Base-by-base conservation (phyloP, 164 flowering plant genomes). In the Cinnamomum chago region DNA sequence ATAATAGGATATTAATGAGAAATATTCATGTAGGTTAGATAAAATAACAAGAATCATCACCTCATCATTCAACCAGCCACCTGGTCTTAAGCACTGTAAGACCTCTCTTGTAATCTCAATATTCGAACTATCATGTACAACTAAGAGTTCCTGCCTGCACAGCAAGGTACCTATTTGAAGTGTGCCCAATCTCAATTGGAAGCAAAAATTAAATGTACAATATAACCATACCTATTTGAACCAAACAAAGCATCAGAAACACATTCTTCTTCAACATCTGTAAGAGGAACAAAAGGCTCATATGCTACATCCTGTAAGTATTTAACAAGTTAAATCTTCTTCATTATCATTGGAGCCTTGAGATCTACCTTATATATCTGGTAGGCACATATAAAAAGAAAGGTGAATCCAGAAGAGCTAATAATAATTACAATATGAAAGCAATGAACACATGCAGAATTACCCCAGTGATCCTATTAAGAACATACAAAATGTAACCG, bases 61-160 rank as follows among this genome's bases (percentile, higher is more conserved):
- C 93, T 96, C 98, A 82, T 96, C 99, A 83, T 94, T 96, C 81
- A 96, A 82, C 99, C 99, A 96, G 70, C 85, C 88, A 20, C 88
- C 82, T 5, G 92, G 94, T 72, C 76, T 79, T 79, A 96, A 85
- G 80, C 98, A 96, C 82, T 81, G 92, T 77, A 96, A 67, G 5
- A 71, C 66, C 75, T 90, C 84, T 73, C 97, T 95, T 1, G 94
- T 89, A 58, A 96, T 96, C 77, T 85, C 88, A 81, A 94, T 92
- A 72, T 84, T 89, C 25, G 97, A 91, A 67, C 82, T 88, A 71
- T 86, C 82, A 83, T 96, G 98, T 58, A 77, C 67, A 62, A 88
- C 96, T 82, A 96, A 79, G 67, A 88, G 70, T 74, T 74, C 85
- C 75, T 82, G 82, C 87, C 98, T 96, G 77, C 64, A 82, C 4